Evolutionary conservation across 176 grass and related monocot genomes (phyloP), one percentile per base, ranked within the genome.

Genomic region (Secale cereale): DNA sequence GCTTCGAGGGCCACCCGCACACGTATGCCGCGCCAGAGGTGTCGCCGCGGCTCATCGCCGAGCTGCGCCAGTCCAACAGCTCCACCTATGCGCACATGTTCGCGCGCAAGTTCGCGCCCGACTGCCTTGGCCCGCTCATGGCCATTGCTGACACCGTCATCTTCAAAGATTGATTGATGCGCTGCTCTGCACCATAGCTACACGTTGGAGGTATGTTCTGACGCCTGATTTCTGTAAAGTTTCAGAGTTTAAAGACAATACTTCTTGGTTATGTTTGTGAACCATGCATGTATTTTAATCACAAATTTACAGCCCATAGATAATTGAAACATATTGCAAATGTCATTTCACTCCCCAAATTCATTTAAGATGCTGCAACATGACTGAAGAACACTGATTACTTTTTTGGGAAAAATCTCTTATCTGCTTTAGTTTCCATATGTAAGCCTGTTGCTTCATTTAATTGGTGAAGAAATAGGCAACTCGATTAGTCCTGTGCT

Each of bases 71-170:
- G 19, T 86, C 89, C 9, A 91, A 71, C 23, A 69, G 45, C 82
- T 81, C 79, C 13, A 86, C 81, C 0, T 80, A 81, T 29, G 86
- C 86, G 0, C 83, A 94, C 71, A 90, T 94, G 83, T 99, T 99
- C 36, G 97, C 97, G 6, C 91, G 96, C 57, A 98, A 98, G 84
- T 98, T 98, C 83, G 82, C 91, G 25, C 82, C 70, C 10, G 93
- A 98, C 6, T 94, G 91, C 74, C 91, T 98, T 20, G 70, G 13
- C 20, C 93, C 93, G 17, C 85, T 98, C 81, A 59, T 95, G 72
- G 83, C 81, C 81, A 91, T 98, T 22, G 81, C 91, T 10, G 86
- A 95, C 67, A 52, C 79, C 61, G 89, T 94, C 64, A 78, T 98
- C 77, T 95, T 98, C 77, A 89, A 76, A 15, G 89, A 98, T 79